A percentile compares a stretch with the other conserved stretches of the same genome.
These are phyloP conservation scores for Colletotrichum liaoningense DNA, from an alignment of 2,329 filamentous ascomycete genomes.

Conservation along the genomic window DNA sequence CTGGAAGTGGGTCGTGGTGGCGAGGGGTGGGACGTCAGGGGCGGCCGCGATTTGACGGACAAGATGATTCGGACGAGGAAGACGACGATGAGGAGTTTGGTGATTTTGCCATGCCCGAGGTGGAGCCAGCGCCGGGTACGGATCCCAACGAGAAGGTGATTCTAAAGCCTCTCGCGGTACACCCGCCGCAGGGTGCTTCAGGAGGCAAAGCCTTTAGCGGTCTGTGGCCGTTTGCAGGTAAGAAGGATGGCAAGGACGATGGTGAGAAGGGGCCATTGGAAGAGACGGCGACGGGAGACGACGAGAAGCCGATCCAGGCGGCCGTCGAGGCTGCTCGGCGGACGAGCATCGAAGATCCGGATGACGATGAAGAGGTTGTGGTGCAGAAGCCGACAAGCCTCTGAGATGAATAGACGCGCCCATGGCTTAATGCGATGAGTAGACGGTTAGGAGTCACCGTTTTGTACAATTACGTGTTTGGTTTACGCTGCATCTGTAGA, in stretches of 20 bases:
- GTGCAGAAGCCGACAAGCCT: slow-evolving; percentile 33
- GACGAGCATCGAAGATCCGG: slow-evolving; percentile 70
- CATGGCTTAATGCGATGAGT: slow-evolving; percentile 5
- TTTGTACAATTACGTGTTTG: slow-evolving; percentile 35
- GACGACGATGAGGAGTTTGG: slow-evolving; percentile 74
- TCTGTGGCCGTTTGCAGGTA: slow-evolving; percentile 65
- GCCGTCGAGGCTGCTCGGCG: slow-evolving; percentile 65
- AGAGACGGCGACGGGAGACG: slow-evolving; percentile 45
- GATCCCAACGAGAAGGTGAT: slow-evolving; percentile 56
- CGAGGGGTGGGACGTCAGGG: slow-evolving; percentile 50
- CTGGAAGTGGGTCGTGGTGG: slow-evolving; percentile 61
- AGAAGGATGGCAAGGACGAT: slow-evolving; percentile 47
- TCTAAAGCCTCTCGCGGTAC: slow-evolving; percentile 65
- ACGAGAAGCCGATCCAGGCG: slow-evolving; percentile 55
- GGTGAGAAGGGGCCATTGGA: slow-evolving; percentile 42
- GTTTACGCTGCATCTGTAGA: slow-evolving; percentile 31
- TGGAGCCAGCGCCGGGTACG: slow-evolving; percentile 46
- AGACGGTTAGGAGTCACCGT: slow-evolving; percentile 4
- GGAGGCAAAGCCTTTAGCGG: slow-evolving; percentile 56
- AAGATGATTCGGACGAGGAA: slow-evolving; percentile 60
- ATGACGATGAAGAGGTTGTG: slow-evolving; percentile 63
- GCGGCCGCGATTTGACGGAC: slow-evolving; percentile 52
- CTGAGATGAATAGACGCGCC: slow-evolving; percentile 19
- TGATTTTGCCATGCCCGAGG: slow-evolving; percentile 75
- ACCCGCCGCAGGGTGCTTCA: slow-evolving; percentile 56